A percentile compares a stretch with the other conserved stretches of the same genome.
Evolutionary conservation across 2,329 filamentous ascomycete genomes (phyloP).

Genomic region (Madurella fahalii): DNA sequence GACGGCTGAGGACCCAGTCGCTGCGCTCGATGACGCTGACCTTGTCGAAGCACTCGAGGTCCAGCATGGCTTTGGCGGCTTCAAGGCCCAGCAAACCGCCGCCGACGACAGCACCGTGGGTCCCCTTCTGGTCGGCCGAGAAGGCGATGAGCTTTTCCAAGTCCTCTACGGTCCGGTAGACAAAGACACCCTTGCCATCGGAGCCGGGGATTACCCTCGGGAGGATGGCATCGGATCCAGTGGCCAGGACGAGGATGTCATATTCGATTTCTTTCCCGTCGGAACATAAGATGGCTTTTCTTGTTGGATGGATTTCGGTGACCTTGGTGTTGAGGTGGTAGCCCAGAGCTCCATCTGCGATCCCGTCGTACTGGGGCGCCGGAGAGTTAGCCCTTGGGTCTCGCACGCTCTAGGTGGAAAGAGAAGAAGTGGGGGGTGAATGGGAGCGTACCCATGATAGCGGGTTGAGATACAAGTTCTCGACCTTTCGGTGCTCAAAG

Average conservation of each 20-base stretch:
- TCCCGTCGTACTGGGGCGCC: constrained; percentile 56
- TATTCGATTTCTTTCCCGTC: constrained; percentile 68
- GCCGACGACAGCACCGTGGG: constrained; percentile 72
- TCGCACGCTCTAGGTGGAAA: not conserved
- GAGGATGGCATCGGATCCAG: constrained; percentile 78
- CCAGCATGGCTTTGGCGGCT: constrained; percentile 88
- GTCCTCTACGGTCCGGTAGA: constrained; percentile 83
- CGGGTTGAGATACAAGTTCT: constrained; percentile 85
- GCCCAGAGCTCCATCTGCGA: constrained; percentile 63
- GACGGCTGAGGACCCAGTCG: constrained; percentile 75
- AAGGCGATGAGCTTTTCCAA: constrained; percentile 72
- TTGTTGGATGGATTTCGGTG: constrained; percentile 58
- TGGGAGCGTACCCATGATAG: constrained; percentile 75
- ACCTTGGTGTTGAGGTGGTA: constrained; percentile 72
- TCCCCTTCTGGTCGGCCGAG: constrained; percentile 61
- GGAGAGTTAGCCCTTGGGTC: not conserved
- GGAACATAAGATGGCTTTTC: constrained; percentile 66
- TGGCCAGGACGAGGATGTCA: constrained; percentile 78
- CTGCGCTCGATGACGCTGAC: constrained; percentile 81
- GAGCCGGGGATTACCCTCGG: constrained; percentile 68
- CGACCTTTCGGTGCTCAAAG: constrained; percentile 79
- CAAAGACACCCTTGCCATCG: constrained; percentile 79
- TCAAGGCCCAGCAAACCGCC: constrained; percentile 82
- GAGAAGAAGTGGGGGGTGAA: not conserved
- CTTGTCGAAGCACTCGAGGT: constrained; percentile 67